Evolutionary conservation across 208 protist species (phyloP).

Genomic region (Trypanosoma brucei): DNA sequence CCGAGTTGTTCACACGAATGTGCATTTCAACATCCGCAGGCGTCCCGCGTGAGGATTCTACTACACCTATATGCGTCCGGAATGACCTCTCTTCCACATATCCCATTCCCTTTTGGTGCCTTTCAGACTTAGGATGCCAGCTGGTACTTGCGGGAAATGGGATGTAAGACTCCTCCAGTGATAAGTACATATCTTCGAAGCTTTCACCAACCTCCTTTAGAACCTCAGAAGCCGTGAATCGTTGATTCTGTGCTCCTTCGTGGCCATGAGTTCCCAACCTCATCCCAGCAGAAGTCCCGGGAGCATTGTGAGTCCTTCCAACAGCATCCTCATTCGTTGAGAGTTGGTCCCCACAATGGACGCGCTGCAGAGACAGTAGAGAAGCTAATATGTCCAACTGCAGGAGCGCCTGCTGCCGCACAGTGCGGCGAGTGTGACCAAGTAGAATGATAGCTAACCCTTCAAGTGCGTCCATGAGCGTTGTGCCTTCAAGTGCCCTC

Average conservation of each 20-base stretch:
- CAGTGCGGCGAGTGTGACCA: conserved; percentile 4
- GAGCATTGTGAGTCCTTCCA: neutral
- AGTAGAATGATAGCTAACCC: conserved; percentile 16
- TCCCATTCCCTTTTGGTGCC: no score
- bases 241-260: neutral
- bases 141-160: neutral
- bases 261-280: no score
- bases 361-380: conserved; percentile 7
- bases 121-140: no score
- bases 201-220: conserved; percentile 17
- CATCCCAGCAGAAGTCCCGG: neutral
- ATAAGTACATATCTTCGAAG: conserved; percentile 21
- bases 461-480: conserved; percentile 21
- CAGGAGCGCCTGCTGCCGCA: conserved; percentile 11
- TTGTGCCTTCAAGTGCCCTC: neutral
- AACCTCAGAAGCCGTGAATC: conserved; percentile 10
- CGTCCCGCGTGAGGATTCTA: neutral
- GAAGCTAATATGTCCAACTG: conserved; percentile 18
- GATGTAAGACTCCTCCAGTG: conserved; percentile 15
- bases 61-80: neutral
- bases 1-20: neutral
- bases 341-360: conserved; percentile 4
- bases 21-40: neutral
- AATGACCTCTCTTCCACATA: no score
- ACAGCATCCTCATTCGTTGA: neutral